Percentiles rank a stretch among this genome's conserved stretches.
Evolutionary conservation across 2,329 filamentous ascomycete species (phyloP).

Genomic region (Trichoderma endophyticum): DNA sequence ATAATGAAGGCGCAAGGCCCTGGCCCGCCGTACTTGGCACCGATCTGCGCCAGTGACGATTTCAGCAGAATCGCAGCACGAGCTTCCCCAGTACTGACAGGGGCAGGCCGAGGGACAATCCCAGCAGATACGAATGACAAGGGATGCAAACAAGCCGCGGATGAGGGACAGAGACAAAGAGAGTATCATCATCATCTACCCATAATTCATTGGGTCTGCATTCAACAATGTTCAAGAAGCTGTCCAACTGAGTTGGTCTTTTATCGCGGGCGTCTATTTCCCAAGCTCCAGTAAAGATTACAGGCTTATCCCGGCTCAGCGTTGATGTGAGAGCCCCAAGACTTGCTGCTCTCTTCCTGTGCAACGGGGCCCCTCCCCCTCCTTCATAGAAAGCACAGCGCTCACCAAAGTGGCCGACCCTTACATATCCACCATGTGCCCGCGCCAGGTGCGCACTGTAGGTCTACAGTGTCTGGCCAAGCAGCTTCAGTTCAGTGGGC

Average conservation of each 20-base stretch:
- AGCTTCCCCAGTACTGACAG: conserved; percentile 7
- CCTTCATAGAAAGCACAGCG: conserved; percentile 11
- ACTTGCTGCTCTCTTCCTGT: background rate
- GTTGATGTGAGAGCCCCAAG: background rate
- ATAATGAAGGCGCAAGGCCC: background rate
- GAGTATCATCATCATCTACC: background rate
- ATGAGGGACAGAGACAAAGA: background rate
- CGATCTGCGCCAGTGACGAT: conserved; percentile 16
- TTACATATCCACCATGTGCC: conserved; percentile 19
- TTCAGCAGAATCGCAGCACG: conserved; percentile 10
- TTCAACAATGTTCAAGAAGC: background rate
- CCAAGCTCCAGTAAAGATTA: background rate
- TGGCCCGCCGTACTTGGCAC: background rate
- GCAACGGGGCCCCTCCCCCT: conserved; percentile 13
- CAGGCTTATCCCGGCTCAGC: background rate
- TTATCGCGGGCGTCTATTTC: background rate
- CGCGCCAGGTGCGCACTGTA: conserved; percentile 16
- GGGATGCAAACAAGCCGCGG: background rate
- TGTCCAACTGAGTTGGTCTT: background rate
- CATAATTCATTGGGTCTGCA: background rate
- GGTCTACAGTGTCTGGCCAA: background rate
- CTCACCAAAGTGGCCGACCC: conserved; percentile 11
- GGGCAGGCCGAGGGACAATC: background rate
- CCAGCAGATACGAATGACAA: background rate
- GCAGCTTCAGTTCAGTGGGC: background rate